These are phyloP conservation scores for Scheffersomyces lignosus DNA, from an alignment of 805 yeast genomes.

Conservation along the genomic window DNA sequence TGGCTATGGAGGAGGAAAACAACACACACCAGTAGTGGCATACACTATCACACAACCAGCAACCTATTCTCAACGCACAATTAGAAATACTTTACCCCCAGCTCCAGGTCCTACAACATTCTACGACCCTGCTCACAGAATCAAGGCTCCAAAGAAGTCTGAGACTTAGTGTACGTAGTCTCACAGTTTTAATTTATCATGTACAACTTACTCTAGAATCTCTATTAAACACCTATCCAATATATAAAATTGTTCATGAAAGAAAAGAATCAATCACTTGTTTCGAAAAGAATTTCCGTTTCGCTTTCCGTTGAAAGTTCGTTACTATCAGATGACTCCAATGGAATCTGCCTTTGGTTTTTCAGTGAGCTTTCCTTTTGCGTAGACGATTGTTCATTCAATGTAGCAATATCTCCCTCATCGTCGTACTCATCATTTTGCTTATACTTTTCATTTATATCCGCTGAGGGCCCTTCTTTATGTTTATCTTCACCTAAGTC, in stretches of 20 bases:
- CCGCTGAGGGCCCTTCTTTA: conserved; percentile 4
- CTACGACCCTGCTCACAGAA: neutral
- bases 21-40: neutral
- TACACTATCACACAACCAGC: conserved; percentile 1
- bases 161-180: too few species aligned
- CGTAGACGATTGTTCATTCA: too few species aligned
- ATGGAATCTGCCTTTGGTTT: too few species aligned
- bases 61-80: neutral
- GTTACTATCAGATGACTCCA: neutral
- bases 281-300: conserved; percentile 8
- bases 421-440: too few species aligned
- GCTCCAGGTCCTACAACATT: neutral
- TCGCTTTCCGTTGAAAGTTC: conserved; percentile 9
- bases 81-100: neutral
- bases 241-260: too few species aligned
- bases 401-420: too few species aligned
- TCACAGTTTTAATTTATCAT: too few species aligned
- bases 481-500: conserved; percentile 1
- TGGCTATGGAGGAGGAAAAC: neutral
- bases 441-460: too few species aligned
- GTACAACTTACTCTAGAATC: too few species aligned
- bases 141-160: too few species aligned
- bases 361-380: neutral
- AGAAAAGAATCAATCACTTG: too few species aligned
- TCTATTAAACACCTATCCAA: too few species aligned